Evolutionary conservation across 2,329 filamentous ascomycete species (phyloP), one percentile per base, ranked within the genome.

Genomic region (Neonectria magnoliae): DNA sequence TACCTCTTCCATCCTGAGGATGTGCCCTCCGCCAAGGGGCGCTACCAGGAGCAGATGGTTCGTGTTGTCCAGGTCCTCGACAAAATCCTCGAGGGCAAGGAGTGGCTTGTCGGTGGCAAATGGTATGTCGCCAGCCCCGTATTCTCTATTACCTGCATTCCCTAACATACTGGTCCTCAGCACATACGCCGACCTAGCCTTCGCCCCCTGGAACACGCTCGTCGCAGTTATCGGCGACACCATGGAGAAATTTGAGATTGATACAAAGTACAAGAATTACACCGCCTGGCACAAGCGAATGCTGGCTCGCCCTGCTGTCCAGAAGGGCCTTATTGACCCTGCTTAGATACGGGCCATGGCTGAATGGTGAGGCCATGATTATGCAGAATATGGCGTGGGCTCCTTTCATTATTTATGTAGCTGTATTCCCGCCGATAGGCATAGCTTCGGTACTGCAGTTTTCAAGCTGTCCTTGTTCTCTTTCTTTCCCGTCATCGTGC

Each of bases 31-130:
- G 76, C 75, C 57, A 76, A 73, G 66, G 67, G 74, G 36, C 72
- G 77, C 8, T 79, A 79, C 66, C 66, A 66, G 11, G 71, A 76
- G 36, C 70, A 79, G 66, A 68, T 68, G 29, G 55, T 70, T 20
- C 77, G 77, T 16, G 75, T 78, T 27, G 50, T 75, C n/a, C 59
- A 56, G 13, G 76, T 80, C n/a, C 63, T 80, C 9, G 69, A 79
- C 48, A 70, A 57, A 5, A 71, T 76, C 45, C 73, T 80, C 13
- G 68, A 77, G 66, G 77, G 69, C 20, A 78, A 76, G 64, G 42
- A 80, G 51, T 79, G 76, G 38, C 76, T 80, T 25, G 74, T 79
- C 10, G 77, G 76, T n/a, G 68, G 76, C 51, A 79, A 78, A 54
- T 70, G 68, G 77, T 78, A 70, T 62, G 75, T 68, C 18, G 9